These are phyloP conservation scores for Pythium myriotylum DNA, from an alignment of 352 stramenopile species.

Conservation along the genomic window DNA sequence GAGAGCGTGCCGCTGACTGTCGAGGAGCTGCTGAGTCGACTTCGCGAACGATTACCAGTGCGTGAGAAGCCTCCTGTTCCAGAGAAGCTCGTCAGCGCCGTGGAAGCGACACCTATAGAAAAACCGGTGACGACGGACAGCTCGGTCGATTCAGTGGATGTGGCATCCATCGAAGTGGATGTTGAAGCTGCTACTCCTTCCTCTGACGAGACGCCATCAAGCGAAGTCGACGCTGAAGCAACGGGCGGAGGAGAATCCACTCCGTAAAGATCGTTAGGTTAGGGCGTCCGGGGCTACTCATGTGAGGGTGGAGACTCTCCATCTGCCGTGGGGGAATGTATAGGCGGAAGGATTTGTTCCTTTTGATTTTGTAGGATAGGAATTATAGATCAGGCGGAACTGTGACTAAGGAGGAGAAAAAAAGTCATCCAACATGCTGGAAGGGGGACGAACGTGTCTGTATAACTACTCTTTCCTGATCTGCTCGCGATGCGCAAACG, in stretches of 20 bases:
- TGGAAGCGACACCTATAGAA: neutral
- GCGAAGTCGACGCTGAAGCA: neutral
- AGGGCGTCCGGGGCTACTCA: too few species aligned
- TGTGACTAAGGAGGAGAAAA: neutral
- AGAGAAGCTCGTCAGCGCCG: neutral
- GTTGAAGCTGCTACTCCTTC: neutral
- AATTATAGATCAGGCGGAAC: constrained; percentile 4
- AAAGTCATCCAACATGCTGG: neutral
- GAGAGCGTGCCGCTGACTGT: neutral
- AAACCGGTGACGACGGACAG: neutral
- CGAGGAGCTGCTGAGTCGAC: constrained; percentile 10
- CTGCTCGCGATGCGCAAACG: too few species aligned
- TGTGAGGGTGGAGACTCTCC: neutral
- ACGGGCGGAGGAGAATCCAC: too few species aligned
- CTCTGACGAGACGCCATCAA: neutral
- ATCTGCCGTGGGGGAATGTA: neutral
- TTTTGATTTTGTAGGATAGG: constrained; percentile 5
- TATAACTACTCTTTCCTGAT: too few species aligned
- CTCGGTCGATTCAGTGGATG: constrained; percentile 9
- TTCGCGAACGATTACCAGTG: constrained; percentile 15
- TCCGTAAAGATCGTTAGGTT: too few species aligned
- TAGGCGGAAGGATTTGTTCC: neutral
- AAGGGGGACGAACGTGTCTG: too few species aligned
- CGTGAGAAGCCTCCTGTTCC: constrained; percentile 5
- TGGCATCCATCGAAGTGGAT: constrained; percentile 3